Percentiles rank a stretch among this genome's conserved stretches.
Evolutionary conservation across 225 moss, liverwort and hornwort genomes (phyloP).

Genomic region (Antitrichia curtipendula): DNA sequence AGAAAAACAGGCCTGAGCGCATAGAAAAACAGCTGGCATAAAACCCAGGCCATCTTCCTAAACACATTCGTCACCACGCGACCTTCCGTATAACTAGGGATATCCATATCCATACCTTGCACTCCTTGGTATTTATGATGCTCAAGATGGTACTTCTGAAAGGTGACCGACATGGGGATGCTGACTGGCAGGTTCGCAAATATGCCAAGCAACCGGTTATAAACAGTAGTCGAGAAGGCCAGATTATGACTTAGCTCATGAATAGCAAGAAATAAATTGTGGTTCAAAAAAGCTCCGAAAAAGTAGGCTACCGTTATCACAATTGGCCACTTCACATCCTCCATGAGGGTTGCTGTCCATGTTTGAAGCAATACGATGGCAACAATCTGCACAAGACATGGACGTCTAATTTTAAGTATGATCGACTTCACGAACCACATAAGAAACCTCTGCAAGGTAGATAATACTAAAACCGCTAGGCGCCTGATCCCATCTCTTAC

Average conservation of each 20-base stretch:
- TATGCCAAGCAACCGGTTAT: slow-evolving; percentile 76
- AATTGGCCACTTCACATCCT: slow-evolving; percentile 45
- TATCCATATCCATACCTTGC: slow-evolving; percentile 95
- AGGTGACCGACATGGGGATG: slow-evolving; percentile 95
- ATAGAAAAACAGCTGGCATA: slow-evolving; percentile 95
- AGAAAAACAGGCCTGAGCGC: slow-evolving; percentile 84
- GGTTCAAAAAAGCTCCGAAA: slow-evolving; percentile 92
- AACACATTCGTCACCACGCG: slow-evolving; percentile 56
- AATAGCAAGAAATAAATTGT: slow-evolving; percentile 92
- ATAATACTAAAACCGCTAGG: neutral
- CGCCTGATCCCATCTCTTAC: neutral
- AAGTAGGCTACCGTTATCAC: slow-evolving; percentile 60
- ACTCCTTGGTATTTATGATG: slow-evolving; percentile 96
- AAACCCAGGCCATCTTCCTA: slow-evolving; percentile 57
- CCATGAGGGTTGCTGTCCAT: slow-evolving; percentile 52
- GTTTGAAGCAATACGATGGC: slow-evolving; percentile 64
- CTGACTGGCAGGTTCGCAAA: slow-evolving; percentile 81
- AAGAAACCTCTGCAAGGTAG: neutral
- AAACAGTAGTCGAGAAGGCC: slow-evolving; percentile 51
- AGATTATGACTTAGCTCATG: slow-evolving; percentile 97
- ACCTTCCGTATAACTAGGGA: slow-evolving; percentile 86
- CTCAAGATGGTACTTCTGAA: slow-evolving; percentile 96
- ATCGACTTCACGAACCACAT: neutral
- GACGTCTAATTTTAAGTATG: neutral
- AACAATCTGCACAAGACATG: slow-evolving; percentile 50